A percentile compares a stretch with the other conserved stretches of the same genome.
These are phyloP conservation scores for Aspergillus ellipticus DNA, from an alignment of 495 filamentous ascomycete species.

Conservation along the genomic window DNA sequence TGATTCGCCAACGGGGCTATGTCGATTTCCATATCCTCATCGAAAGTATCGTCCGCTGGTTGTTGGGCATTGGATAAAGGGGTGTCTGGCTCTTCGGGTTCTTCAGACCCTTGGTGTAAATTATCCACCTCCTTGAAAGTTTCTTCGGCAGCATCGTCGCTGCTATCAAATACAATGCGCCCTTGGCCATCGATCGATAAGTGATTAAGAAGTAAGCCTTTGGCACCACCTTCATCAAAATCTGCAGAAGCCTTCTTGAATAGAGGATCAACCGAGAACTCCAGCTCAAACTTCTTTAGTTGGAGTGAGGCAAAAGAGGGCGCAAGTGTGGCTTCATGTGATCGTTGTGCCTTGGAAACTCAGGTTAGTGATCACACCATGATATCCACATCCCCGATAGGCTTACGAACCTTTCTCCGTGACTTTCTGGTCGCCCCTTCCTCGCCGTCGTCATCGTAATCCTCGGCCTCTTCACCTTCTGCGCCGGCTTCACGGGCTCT, in stretches of 20 bases:
- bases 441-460: constrained; percentile 77
- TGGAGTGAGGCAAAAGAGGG: constrained; percentile 83
- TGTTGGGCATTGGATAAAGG: constrained; percentile 23
- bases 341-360: constrained; percentile 55
- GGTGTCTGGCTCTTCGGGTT: constrained; percentile 27
- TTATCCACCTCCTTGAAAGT: constrained; percentile 52
- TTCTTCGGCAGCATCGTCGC: constrained; percentile 76
- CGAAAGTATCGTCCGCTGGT: constrained; percentile 42
- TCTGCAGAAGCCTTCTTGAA: constrained; percentile 99
- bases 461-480: constrained; percentile 59
- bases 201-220: constrained; percentile 92
- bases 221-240: constrained; percentile 97
- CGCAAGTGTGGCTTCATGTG: constrained; percentile 88
- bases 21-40: constrained; percentile 70
- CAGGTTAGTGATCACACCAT: constrained; percentile 12
- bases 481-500: constrained; percentile 65
- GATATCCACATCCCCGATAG: background rate
- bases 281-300: constrained; percentile 94
- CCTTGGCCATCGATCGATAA: constrained; percentile 87
- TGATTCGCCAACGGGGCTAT: constrained; percentile 64
- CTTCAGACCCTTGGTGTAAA: constrained; percentile 26
- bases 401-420: constrained; percentile 60
- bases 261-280: constrained; percentile 93
- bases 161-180: constrained; percentile 96
- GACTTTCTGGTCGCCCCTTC: constrained; percentile 72